Percentiles rank a stretch among this genome's conserved stretches.
Conservation (phyloP, 78 protist genomes). For the Dictyostelium purpureum region DNA sequence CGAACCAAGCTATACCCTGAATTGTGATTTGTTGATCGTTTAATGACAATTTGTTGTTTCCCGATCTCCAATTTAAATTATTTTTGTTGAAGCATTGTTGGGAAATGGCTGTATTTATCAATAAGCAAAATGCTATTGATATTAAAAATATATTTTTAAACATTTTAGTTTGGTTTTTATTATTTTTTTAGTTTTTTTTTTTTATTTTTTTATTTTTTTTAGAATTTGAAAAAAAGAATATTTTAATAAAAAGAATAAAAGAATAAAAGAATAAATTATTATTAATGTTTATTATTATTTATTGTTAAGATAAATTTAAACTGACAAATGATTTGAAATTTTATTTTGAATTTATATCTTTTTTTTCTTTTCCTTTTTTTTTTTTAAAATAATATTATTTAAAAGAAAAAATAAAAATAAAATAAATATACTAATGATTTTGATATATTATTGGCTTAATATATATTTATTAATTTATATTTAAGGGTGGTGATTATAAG, state of each 20-base stretch:
- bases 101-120: background rate
- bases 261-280: no score
- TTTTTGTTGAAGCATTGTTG: background rate
- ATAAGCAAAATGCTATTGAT: background rate
- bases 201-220: background rate
- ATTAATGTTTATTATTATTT: background rate
- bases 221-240: background rate
- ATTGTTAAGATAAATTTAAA: background rate
- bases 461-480: no score
- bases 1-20: constrained; percentile 80
- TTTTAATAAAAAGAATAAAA: no score
- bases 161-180: background rate
- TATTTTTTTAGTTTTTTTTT: background rate
- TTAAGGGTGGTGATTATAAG: no score
- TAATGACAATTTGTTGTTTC: background rate
- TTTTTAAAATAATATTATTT: no score
- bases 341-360: no score
- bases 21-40: background rate
- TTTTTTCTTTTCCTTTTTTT: no score
- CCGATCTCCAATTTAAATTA: constrained; percentile 6
- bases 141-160: background rate
- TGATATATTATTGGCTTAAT: no score
- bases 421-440: no score
- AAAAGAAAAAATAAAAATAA: no score
- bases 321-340: no score